A percentile compares a stretch with the other conserved stretches of the same genome.
Conservation (phyloP, 2,329 filamentous ascomycete genomes). For the Ophiostoma populinum region DNA sequence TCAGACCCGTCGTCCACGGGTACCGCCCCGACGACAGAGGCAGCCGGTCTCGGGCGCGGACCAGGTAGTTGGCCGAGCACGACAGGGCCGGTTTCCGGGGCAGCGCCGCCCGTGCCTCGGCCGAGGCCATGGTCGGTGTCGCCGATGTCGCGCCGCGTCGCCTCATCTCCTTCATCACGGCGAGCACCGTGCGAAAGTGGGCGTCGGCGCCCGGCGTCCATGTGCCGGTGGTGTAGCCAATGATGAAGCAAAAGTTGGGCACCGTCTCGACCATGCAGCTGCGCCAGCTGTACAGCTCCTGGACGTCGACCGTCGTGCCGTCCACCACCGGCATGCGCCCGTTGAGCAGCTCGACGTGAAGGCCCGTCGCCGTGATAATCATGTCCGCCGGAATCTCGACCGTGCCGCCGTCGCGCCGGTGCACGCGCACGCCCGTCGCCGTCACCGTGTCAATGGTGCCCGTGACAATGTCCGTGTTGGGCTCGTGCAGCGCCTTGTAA, state of each 20-base stretch:
- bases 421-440: conserved; percentile 23
- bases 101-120: conserved; percentile 9
- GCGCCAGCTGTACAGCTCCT: conserved; percentile 37
- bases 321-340: conserved; percentile 34
- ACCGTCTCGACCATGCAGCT: conserved; percentile 43
- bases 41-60: conserved; percentile 13
- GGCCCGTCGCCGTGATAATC: conserved; percentile 48
- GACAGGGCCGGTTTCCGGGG: conserved; percentile 11
- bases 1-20: conserved; percentile 15
- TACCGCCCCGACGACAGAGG: conserved; percentile 13
- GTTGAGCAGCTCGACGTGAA: conserved; percentile 37
- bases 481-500: conserved; percentile 22
- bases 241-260: conserved; percentile 39
- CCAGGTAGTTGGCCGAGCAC: conserved; percentile 15
- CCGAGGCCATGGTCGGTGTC: conserved; percentile 11
- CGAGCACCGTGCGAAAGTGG: conserved; percentile 9
- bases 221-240: conserved; percentile 41
- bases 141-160: conserved; percentile 11
- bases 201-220: conserved; percentile 46
- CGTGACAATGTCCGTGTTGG: conserved; percentile 25
- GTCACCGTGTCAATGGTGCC: conserved; percentile 29
- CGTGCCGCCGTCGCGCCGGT: conserved; percentile 11
- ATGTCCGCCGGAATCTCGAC: conserved; percentile 35
- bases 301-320: conserved; percentile 23
- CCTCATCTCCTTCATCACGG: conserved; percentile 10